Percentiles rank a stretch among this genome's conserved stretches.
Conservation (phyloP, 75 land plant species). For the Isoetes taiwanensis region DNA sequence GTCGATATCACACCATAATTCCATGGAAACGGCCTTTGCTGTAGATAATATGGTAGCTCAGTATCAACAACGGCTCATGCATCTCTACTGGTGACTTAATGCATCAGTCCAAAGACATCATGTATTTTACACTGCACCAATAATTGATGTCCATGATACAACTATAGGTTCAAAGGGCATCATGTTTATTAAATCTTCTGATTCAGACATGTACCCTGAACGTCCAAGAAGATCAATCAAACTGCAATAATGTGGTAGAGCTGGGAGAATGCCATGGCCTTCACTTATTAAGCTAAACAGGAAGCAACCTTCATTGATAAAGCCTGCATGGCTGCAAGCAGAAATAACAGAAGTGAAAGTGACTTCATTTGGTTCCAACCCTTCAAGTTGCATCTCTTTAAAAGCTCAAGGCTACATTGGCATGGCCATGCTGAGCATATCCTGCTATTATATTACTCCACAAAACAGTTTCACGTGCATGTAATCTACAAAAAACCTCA, state of each 20-base stretch:
- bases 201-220: too few species aligned
- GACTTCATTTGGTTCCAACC: not conserved
- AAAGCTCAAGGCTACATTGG: not conserved
- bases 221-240: conserved; percentile 8
- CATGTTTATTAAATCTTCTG: too few species aligned
- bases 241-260: not conserved
- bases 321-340: conserved; percentile 6
- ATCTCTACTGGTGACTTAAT: too few species aligned
- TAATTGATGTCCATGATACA: too few species aligned
- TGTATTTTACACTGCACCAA: too few species aligned
- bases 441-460: not conserved
- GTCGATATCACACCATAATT: too few species aligned
- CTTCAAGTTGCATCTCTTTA: not conserved
- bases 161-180: too few species aligned
- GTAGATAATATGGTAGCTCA: too few species aligned
- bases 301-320: not conserved
- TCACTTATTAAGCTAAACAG: not conserved
- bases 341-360: not conserved
- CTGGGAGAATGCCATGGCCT: not conserved
- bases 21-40: too few species aligned
- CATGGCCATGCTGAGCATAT: not conserved
- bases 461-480: not conserved
- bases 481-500: not conserved
- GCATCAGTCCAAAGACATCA: too few species aligned
- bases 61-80: too few species aligned